phyloP scores from a whole-genome alignment of 495 filamentous ascomycete genomes.

The Penicillium roqueforti region DNA sequence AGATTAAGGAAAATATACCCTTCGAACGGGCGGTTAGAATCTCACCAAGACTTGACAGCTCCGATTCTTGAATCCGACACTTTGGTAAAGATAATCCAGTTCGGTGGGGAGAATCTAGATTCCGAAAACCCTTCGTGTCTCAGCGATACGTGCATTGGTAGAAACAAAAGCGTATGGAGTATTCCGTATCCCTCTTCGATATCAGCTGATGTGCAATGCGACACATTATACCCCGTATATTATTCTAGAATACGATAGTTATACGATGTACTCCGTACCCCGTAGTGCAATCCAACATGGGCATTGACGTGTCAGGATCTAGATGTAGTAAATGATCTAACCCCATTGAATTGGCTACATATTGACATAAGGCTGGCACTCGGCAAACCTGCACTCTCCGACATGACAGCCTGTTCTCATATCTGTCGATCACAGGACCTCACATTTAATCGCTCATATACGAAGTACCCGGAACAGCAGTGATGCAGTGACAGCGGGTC shows the following conservation, averaged over 20 bases:
- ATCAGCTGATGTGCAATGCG: background rate
- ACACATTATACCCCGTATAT: no score
- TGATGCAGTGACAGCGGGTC: no score
- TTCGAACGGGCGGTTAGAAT: slow-evolving; percentile 13
- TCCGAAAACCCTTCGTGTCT: background rate
- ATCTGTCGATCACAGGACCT: no score
- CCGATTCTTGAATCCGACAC: slow-evolving; percentile 6
- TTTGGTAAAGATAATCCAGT: slow-evolving; percentile 8
- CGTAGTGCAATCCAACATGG: slow-evolving; percentile 8
- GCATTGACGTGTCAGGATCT: slow-evolving; percentile 13
- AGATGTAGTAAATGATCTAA: slow-evolving; percentile 3
- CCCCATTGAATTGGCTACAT: background rate
- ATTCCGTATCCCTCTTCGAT: no score
- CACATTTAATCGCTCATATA: no score
- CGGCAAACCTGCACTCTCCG: background rate
- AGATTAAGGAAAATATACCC: slow-evolving; percentile 1
- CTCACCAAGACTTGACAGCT: slow-evolving; percentile 1
- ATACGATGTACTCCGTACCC: no score
- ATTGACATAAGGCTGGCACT: background rate
- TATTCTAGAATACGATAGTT: no score
- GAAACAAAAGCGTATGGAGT: background rate
- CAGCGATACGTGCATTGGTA: background rate
- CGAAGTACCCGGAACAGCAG: no score
- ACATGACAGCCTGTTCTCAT: background rate
- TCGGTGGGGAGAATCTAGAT: background rate